Conservation (phyloP, 495 filamentous ascomycete species). For the Penicillium samsonianum region DNA sequence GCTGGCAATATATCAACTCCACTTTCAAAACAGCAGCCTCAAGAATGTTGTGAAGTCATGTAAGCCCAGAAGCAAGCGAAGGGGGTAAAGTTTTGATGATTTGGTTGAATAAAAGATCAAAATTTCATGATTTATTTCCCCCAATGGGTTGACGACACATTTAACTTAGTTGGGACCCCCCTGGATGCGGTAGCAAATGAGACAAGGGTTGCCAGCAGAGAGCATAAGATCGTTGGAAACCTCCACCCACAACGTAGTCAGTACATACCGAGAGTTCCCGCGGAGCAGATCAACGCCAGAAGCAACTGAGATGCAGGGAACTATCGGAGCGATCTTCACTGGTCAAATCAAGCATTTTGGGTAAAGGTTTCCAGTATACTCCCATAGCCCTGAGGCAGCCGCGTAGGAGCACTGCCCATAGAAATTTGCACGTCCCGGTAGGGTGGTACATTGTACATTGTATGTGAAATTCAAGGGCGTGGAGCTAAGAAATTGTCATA, state of each 20-base stretch:
- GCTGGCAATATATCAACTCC: conserved; percentile 1
- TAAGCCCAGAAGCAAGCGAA: conserved; percentile 6
- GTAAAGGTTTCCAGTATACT: conserved; percentile 1
- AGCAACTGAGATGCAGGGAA: conserved; percentile 10
- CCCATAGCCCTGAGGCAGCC: conserved; percentile 3
- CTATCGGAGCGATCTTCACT: conserved; percentile 19
- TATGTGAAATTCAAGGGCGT: not conserved
- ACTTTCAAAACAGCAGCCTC: conserved; percentile 3
- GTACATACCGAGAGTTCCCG: not conserved
- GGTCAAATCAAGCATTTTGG: conserved; percentile 20
- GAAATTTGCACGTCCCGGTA: not conserved
- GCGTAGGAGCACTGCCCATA: conserved; percentile 2
- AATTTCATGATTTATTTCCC: not conserved
- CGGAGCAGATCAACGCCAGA: conserved; percentile 1
- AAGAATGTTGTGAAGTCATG: conserved; percentile 12
- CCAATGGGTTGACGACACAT: not conserved
- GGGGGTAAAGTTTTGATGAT: not conserved
- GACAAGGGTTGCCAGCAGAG: not conserved
- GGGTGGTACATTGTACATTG: not conserved
- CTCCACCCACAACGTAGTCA: not conserved
- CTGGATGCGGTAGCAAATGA: not conserved
- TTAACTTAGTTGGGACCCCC: not conserved
- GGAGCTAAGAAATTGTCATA: not conserved
- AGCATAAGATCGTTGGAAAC: not conserved
- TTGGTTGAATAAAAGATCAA: not conserved